Base-by-base conservation (phyloP, 2,329 filamentous ascomycete species). In the Hymenoscyphus repandus region DNA sequence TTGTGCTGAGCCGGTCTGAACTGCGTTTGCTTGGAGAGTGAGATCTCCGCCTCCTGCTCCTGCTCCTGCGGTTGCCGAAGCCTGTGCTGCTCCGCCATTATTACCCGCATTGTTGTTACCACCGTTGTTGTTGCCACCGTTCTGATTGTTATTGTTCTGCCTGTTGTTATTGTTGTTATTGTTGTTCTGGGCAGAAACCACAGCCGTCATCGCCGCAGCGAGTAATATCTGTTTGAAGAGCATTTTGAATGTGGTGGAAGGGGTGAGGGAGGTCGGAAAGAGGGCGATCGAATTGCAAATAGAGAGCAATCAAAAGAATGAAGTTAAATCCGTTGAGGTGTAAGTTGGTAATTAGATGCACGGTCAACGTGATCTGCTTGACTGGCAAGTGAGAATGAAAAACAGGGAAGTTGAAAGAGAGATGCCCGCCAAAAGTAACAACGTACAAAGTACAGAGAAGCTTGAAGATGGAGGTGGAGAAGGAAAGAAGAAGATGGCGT, bases 321-420 rank as follows among this genome's bases (percentile, higher is more conserved):
- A 64, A 60, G 59, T 49, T 52, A 58, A 33, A 57, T 60, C 63
- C 63, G 63, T 66, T 48, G 62, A 65, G 64, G 63, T 57, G 63
- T 64, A 50, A 31, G 46, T 44, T 49, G 55, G 43, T 43, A 63
- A 61, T 60, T 60, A 63, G 62, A 66, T 64, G 50, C 64, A 63
- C 64, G 64, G 49, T 66, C 64, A 64, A 66, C 64, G 64, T 62
- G 63, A 65, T 66, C 64, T 64, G 53, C 62, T 66, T 64, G 62
- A 62, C 64, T 60, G 58, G 61, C 60, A 65, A 66, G 62, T 53
- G 51, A 57, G 58, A 56, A 53, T 51, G 56, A 50, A 58, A 64
- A 62, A 27, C 22, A 58, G 54, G 51, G 60, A 55, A 60, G 30
- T 31, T 57, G 58, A 61, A 62, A 59, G 60, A 63, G 59, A 64